Evolutionary conservation across 2,329 filamentous ascomycete genomes (phyloP), one percentile per base, ranked within the genome.

Genomic region (Ceratocystis cacaofunesta): DNA sequence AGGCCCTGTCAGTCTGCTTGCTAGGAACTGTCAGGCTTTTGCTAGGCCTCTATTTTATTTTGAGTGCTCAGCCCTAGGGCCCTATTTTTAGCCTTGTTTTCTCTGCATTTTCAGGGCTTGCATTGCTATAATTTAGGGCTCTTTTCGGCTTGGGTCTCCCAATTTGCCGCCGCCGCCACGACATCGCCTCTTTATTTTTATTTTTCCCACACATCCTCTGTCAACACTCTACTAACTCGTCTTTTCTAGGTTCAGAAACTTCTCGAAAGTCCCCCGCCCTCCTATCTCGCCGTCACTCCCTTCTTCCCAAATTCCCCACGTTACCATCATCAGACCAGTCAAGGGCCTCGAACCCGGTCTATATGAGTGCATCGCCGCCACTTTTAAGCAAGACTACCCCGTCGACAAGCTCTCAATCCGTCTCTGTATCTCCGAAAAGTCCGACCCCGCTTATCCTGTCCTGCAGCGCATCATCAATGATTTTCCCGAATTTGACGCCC

Each of bases 301-400:
- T 3, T 71, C 76, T 50, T 73, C 81, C 69, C 76, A 85, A 48
- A 79, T 90, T 2, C 92, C 92, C 17, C 86, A 90, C 76, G 82
- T 99, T 71, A 97, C 94, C 41, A 82, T 96, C 68, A 91, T 99
- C 70, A 88, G 94, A 1, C 95, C 94, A 0, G 87, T 96, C 69
- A 97, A 96, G 76, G 94, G 92, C 68, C 80, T 95, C 65, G 94
- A 97, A 74, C 89, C 91, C 3, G 84, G 85, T 69, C 84, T 97
- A 28, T 96, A 95, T 79, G 90, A 96, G 72, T 97, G 94, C 72
- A 86, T 99, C 50, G 88, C 89, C 36, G 88, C 92, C 4, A 90
- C 88, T 1, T 92, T 96, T 73, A 84, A 79, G 60, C 92, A 96
- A 74, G 80, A 84, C 65, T 97, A 97, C 72, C 90, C 92, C 0